Conservation (phyloP, 2,329 filamentous ascomycete genomes). For the Colletotrichum sidae region DNA sequence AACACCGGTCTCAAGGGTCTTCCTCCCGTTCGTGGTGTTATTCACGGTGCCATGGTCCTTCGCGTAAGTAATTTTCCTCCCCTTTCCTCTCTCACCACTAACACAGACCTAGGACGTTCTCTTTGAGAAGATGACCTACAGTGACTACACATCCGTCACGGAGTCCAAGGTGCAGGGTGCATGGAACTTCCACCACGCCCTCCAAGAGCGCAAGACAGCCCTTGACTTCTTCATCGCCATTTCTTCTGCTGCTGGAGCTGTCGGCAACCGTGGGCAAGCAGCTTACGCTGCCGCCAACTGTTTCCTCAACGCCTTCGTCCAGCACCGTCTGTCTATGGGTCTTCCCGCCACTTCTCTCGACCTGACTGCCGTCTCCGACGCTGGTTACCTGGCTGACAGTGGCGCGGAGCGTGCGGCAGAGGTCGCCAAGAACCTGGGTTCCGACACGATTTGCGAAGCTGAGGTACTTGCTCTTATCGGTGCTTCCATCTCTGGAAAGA, state of each 20-base stretch:
- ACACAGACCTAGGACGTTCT: constrained; percentile 53
- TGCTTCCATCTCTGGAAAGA: constrained; percentile 60
- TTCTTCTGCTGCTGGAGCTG: constrained; percentile 63
- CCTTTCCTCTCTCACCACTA: neutral
- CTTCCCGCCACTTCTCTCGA: constrained; percentile 61
- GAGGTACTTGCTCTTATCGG: constrained; percentile 67
- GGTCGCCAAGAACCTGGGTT: constrained; percentile 61
- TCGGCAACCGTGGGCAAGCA: constrained; percentile 63
- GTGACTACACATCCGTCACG: constrained; percentile 60
- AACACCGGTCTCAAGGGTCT: constrained; percentile 42
- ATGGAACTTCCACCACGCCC: constrained; percentile 64
- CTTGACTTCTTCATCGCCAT: constrained; percentile 67
- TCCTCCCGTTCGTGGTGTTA: constrained; percentile 54
- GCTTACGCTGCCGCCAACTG: constrained; percentile 64
- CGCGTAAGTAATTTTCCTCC: constrained; percentile 32
- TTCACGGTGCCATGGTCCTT: constrained; percentile 60
- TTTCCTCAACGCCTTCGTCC: constrained; percentile 57
- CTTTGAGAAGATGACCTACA: constrained; percentile 64
- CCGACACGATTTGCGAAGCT: constrained; percentile 61
- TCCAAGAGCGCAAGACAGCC: constrained; percentile 44
- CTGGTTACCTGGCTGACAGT: constrained; percentile 63
- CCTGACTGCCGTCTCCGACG: constrained; percentile 63
- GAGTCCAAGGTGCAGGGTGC: constrained; percentile 64
- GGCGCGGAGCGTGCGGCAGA: constrained; percentile 54
- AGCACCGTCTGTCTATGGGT: constrained; percentile 53